These are phyloP conservation scores for Jatropha curcas DNA, from an alignment of 345 rosid species.

Conservation along the genomic window DNA sequence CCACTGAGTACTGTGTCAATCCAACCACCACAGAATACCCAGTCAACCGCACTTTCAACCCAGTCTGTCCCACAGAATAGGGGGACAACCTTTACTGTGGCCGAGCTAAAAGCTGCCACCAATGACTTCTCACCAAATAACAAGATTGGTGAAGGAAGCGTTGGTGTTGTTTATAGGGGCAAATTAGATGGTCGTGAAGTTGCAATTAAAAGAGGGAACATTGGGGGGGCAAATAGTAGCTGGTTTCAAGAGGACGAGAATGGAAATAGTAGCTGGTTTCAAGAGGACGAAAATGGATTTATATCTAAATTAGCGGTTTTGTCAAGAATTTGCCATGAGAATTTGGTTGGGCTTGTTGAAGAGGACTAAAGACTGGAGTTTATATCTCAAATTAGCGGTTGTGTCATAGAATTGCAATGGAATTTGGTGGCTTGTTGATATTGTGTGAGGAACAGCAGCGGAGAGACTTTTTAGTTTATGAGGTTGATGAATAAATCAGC, in stretches of 20 bases:
- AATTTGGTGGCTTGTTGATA: too few species aligned
- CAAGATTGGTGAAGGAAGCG: conserved; percentile 84
- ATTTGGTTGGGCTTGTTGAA: conserved; percentile 79
- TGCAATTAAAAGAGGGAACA: conserved; percentile 81
- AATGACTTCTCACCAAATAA: conserved; percentile 63
- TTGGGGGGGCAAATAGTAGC: conserved; percentile 57
- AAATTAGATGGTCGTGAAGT: conserved; percentile 72
- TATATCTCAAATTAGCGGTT: too few species aligned
- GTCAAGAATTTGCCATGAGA: conserved; percentile 81
- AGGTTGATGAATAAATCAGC: conserved; percentile 84
- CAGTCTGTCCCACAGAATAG: too few species aligned
- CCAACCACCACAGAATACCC: background rate
- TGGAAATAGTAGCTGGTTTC: too few species aligned
- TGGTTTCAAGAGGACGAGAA: too few species aligned
- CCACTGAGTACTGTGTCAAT: too few species aligned
- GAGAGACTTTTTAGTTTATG: conserved; percentile 81
- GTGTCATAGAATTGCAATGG: too few species aligned
- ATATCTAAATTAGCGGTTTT: conserved; percentile 73
- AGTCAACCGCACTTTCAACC: too few species aligned
- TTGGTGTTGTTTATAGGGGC: conserved; percentile 74
- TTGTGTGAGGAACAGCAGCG: conserved; percentile 73
- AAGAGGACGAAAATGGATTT: conserved; percentile 79
- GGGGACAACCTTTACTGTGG: conserved; percentile 51
- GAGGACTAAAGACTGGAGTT: too few species aligned
- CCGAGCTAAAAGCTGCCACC: conserved; percentile 74